A percentile compares a stretch with the other conserved stretches of the same genome.
phyloP scores from a whole-genome alignment of 768 basidiomycete genomes.

The Neoboletus magnificus region DNA sequence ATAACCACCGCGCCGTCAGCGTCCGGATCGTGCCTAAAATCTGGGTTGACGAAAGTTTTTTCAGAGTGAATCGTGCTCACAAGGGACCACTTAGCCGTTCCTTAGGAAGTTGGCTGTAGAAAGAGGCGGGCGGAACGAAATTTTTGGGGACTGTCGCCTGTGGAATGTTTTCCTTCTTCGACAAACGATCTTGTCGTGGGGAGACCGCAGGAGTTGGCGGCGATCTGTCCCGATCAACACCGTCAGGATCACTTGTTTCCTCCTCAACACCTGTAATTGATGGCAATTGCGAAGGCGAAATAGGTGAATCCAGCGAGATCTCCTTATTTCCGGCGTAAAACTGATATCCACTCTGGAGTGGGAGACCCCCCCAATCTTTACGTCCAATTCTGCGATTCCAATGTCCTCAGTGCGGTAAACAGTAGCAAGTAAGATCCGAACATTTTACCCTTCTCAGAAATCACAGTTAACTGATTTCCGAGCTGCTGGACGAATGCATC shows the following conservation, averaged over 20 bases:
- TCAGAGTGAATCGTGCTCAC: conserved; percentile 7
- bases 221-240: conserved; percentile 5
- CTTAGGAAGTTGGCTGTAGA: conserved; percentile 48
- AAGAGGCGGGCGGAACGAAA: conserved; percentile 56
- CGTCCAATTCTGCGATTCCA: conserved; percentile 52
- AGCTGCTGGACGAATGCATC: conserved; percentile 59
- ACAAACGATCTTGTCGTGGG: conserved; percentile 1
- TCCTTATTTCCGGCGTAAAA: conserved; percentile 56
- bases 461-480: conserved; percentile 52
- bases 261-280: conserved; percentile 34
- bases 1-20: conserved; percentile 81
- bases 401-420: conserved; percentile 4
- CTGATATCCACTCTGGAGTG: conserved; percentile 38
- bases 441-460: conserved; percentile 72
- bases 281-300: conserved; percentile 53
- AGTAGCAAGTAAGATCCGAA: conserved; percentile 27
- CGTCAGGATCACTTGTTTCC: conserved; percentile 24
- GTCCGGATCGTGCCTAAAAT: conserved; percentile 68
- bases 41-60: background rate
- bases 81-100: conserved; percentile 27
- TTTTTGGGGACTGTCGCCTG: conserved; percentile 14
- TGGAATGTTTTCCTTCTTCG: conserved; percentile 23
- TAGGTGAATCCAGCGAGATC: conserved; percentile 54
- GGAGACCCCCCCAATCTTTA: conserved; percentile 56
- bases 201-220: conserved; percentile 13